These are phyloP conservation scores for Metarhizium brunneum DNA, from an alignment of 2,329 filamentous ascomycete species.

Conservation along the genomic window DNA sequence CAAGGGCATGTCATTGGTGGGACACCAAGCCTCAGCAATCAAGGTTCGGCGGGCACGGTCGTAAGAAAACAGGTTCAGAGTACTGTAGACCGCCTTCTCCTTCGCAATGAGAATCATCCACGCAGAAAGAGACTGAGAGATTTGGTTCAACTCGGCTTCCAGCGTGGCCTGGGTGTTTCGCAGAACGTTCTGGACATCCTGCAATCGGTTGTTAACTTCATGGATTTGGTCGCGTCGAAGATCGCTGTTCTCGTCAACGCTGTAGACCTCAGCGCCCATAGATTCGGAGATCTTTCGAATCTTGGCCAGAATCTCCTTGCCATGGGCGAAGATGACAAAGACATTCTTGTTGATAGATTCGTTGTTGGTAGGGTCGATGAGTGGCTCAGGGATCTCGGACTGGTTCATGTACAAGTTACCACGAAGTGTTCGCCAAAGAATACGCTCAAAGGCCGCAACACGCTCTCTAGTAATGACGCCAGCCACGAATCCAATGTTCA, in stretches of 20 bases:
- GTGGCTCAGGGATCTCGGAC: conserved; percentile 89
- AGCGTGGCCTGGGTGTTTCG: conserved; percentile 92
- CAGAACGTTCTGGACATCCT: conserved; percentile 85
- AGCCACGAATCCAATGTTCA: conserved; percentile 98
- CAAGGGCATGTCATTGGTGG: conserved; percentile 77
- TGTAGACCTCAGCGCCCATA: conserved; percentile 90
- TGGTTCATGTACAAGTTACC: conserved; percentile 99
- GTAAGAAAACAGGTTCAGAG: conserved; percentile 92
- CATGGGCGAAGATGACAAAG: conserved; percentile 98
- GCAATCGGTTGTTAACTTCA: conserved; percentile 88
- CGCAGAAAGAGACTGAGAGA: conserved; percentile 81
- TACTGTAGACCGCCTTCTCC: conserved; percentile 95
- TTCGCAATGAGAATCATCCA: conserved; percentile 99
- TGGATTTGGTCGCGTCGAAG: conserved; percentile 91
- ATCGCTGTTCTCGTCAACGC: conserved; percentile 95
- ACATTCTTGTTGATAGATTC: conserved; percentile 94
- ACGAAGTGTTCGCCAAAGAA: conserved; percentile 92
- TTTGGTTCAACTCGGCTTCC: conserved; percentile 86
- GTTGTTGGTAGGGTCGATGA: conserved; percentile 86
- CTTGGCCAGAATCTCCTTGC: conserved; percentile 96
- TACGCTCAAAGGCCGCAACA: conserved; percentile 91
- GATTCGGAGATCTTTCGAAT: conserved; percentile 99
- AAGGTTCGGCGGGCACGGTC: conserved; percentile 91
- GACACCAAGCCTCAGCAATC: conserved; percentile 96
- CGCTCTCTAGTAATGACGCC: conserved; percentile 91